Base-by-base conservation (phyloP, 2,329 filamentous ascomycete genomes). In the Aspergillus novofumigatus region DNA sequence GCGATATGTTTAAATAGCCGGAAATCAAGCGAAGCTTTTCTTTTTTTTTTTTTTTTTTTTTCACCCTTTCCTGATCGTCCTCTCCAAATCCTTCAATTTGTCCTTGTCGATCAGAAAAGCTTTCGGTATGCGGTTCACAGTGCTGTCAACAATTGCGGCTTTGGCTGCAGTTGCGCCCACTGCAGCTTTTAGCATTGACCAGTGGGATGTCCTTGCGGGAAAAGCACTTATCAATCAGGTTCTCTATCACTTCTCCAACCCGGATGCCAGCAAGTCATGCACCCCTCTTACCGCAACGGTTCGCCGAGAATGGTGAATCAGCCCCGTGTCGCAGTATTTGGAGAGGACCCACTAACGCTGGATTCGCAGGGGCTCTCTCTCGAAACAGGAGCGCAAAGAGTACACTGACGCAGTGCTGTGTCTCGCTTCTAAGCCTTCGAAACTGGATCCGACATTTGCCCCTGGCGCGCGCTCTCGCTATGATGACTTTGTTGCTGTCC, bases 401-500 rank as follows among this genome's bases (percentile, higher is more conserved):
- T 82, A 81, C 64, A 78, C 77, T 52, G 65, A 72, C 6, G 78
- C 80, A 2, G 74, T 80, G 51, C 68, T 77, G 3, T 45, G 42
- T 11, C 21, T 45, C n/a, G 0, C 55, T 21, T 45, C 42, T 9
- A 45, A 45, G n/a, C 42, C 42, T 20, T 45, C 42, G n/a, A 45
- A 45, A 23, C 17, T 23, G n/a, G 42, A 45, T 23, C 42, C 67
- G 0, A 61, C 65, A 0, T 66, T 71, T 11, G 76, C 73, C 0
- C 69, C 78, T 0, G 81, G 80, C 2, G 78, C 75, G 2, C 72
- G 70, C 56, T 76, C 72, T 59, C 79, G 55, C n/a, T 82, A 76
- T 56, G 81, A 83, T 62, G 81, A 83, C 57, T 83, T 78, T 47
- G 71, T 80, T 5, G 79, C 75, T 4, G 72, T 75, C 0, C 81